Percentiles rank a stretch among this genome's conserved stretches.
Conservation (phyloP, 352 stramenopile species). For the Heterotrichella gracilis region DNA sequence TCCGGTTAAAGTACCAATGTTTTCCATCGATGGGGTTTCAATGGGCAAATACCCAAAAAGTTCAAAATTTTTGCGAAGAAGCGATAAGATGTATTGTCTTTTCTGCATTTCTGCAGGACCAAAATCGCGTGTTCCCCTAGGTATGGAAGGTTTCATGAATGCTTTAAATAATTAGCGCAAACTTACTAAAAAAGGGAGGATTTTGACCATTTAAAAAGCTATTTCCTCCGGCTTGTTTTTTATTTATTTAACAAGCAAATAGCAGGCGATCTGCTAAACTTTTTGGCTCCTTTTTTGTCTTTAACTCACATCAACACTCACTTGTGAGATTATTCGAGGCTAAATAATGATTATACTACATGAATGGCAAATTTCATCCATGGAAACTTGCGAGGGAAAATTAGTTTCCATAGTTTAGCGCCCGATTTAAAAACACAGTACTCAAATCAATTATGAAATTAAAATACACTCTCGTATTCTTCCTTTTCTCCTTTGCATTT, state of each 20-base stretch:
- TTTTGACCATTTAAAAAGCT: too few relatives aligned
- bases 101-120: not conserved
- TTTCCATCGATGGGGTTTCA: not conserved
- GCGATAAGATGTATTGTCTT: not conserved
- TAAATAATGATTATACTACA: not conserved
- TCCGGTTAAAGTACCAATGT: not conserved
- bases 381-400: constrained; percentile 2
- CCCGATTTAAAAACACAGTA: not conserved
- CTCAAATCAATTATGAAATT: not conserved
- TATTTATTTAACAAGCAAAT: too few relatives aligned
- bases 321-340: too few relatives aligned
- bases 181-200: not conserved
- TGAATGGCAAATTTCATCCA: not conserved
- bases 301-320: too few relatives aligned
- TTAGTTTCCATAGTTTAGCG: not conserved
- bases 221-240: too few relatives aligned
- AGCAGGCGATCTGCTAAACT: too few relatives aligned
- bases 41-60: not conserved
- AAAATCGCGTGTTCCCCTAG: not conserved
- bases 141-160: not conserved
- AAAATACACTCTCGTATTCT: not conserved
- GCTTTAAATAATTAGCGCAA: not conserved
- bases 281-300: too few relatives aligned
- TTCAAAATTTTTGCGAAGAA: not conserved
- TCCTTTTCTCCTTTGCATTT: not conserved